A percentile compares a stretch with the other conserved stretches of the same genome.
phyloP scores from a whole-genome alignment of 2,329 filamentous ascomycete species.

The Periconia digitata region DNA sequence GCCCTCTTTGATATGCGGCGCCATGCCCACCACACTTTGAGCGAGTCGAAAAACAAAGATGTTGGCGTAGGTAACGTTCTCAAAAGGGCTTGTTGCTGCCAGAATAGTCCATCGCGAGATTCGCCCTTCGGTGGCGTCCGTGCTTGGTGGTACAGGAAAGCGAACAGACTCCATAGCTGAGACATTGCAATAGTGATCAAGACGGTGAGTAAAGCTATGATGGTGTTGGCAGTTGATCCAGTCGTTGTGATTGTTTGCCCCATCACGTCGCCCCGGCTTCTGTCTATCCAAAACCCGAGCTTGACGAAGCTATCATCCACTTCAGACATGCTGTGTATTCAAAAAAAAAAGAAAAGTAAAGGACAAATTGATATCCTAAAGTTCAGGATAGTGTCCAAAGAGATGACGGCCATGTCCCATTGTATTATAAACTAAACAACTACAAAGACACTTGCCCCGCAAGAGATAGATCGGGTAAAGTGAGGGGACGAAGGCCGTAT shows the following conservation, averaged over 20 bases:
- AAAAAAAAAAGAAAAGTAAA: too few species aligned
- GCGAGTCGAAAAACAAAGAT: conserved; percentile 9
- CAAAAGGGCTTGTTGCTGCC: conserved; percentile 15
- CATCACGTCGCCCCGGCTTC: conserved; percentile 8
- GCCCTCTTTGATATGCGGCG: conserved; percentile 1
- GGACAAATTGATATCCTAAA: too few species aligned
- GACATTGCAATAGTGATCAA: conserved; percentile 4
- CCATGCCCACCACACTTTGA: conserved; percentile 15
- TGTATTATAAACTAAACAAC: too few species aligned
- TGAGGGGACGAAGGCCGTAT: too few species aligned
- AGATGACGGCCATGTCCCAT: too few species aligned
- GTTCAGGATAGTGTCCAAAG: too few species aligned
- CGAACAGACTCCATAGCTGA: conserved; percentile 12
- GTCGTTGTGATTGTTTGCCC: conserved; percentile 8
- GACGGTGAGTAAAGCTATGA: conserved; percentile 9
- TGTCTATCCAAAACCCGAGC: conserved; percentile 12
- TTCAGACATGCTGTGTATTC: conserved; percentile 14
- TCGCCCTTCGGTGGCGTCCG: conserved; percentile 9
- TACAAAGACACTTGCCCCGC: too few species aligned
- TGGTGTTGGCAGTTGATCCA: background rate
- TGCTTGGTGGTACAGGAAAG: conserved; percentile 10
- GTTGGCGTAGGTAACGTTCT: conserved; percentile 12
- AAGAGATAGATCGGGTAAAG: too few species aligned
- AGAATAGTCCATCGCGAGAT: conserved; percentile 12
- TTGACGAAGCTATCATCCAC: conserved; percentile 12